Evolutionary conservation across 306 rosid genomes (phyloP).

Genomic region (Prunus campanulata): DNA sequence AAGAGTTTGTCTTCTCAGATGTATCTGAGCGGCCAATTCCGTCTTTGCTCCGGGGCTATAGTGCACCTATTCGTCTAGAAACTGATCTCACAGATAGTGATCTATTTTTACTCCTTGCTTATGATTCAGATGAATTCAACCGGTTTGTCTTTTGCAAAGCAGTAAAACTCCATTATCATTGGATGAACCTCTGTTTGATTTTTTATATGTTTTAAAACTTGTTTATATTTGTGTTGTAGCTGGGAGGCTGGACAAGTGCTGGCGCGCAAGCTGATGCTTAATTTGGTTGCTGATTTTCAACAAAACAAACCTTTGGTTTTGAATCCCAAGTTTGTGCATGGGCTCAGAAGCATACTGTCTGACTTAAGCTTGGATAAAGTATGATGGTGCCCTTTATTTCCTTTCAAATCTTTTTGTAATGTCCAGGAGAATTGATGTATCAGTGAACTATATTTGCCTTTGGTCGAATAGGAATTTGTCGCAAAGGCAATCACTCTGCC

Average conservation of each 20-base stretch:
- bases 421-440: slow-evolving; percentile 5
- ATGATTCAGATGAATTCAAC: slow-evolving; percentile 92
- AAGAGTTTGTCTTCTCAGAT: slow-evolving; percentile 80
- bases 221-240: slow-evolving; percentile 42
- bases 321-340: slow-evolving; percentile 67
- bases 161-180: slow-evolving; percentile 8
- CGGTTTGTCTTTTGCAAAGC: slow-evolving; percentile 60
- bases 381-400: slow-evolving; percentile 13
- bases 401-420: slow-evolving; percentile 3
- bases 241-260: slow-evolving; percentile 99
- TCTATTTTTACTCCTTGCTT: slow-evolving; percentile 85
- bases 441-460: slow-evolving; percentile 18
- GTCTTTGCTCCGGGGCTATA: slow-evolving; percentile 81
- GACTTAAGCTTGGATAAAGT: slow-evolving; percentile 90
- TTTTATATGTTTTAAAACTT: slow-evolving; percentile 10
- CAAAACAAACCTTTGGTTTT: slow-evolving; percentile 75
- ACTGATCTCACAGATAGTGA: slow-evolving; percentile 74
- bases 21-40: slow-evolving; percentile 86
- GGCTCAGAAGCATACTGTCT: slow-evolving; percentile 59
- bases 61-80: slow-evolving; percentile 94
- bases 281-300: slow-evolving; percentile 76
- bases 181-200: slow-evolving; percentile 11
- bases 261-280: slow-evolving; percentile 86
- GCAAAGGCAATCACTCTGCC: slow-evolving; percentile 97
- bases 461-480: slow-evolving; percentile 69